A percentile compares a stretch with the other conserved stretches of the same genome.
Evolutionary conservation across 2,329 filamentous ascomycete species (phyloP).

Genomic region (Sphaerulina musiva): DNA sequence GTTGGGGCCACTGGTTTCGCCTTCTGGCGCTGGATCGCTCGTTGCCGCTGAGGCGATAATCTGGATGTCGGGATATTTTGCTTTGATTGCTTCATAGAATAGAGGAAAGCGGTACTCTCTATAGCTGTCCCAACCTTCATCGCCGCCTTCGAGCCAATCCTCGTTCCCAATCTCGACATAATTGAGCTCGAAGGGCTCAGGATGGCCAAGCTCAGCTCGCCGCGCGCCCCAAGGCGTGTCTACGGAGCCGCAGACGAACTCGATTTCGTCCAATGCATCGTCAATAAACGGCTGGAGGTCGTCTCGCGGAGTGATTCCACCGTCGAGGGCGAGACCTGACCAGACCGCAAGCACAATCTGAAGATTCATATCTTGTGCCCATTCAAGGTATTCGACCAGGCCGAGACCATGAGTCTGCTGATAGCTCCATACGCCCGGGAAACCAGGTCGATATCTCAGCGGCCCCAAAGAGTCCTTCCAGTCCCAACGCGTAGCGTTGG

Average conservation of each 20-base stretch:
- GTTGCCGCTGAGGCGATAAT: slow-evolving; percentile 43
- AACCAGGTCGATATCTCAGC: slow-evolving; percentile 49
- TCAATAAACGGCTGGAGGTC: slow-evolving; percentile 48
- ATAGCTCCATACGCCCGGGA: slow-evolving; percentile 53
- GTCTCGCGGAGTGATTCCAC: slow-evolving; percentile 43
- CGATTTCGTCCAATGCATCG: slow-evolving; percentile 56
- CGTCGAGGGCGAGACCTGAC: slow-evolving; percentile 50
- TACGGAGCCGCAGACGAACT: slow-evolving; percentile 53
- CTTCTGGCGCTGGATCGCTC: slow-evolving; percentile 15
- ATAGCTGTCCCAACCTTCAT: slow-evolving; percentile 33
- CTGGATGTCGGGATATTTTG: slow-evolving; percentile 52
- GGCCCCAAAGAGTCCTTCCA: slow-evolving; percentile 50
- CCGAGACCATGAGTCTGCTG: slow-evolving; percentile 58
- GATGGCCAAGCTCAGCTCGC: slow-evolving; percentile 55
- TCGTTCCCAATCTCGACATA: slow-evolving; percentile 60
- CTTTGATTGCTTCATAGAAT: slow-evolving; percentile 55
- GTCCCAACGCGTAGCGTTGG: slow-evolving; percentile 39
- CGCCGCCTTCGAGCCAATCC: slow-evolving; percentile 49
- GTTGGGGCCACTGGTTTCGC: slow-evolving; percentile 8
- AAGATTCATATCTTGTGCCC: slow-evolving; percentile 45
- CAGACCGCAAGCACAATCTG: slow-evolving; percentile 50
- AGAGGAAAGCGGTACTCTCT: slow-evolving; percentile 50
- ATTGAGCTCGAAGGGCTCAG: slow-evolving; percentile 54
- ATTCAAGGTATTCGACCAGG: slow-evolving; percentile 57
- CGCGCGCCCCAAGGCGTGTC: slow-evolving; percentile 52